Evolutionary conservation across 306 rosid genomes (phyloP), one percentile per base, ranked within the genome.

Genomic region (Benincasa hispida): DNA sequence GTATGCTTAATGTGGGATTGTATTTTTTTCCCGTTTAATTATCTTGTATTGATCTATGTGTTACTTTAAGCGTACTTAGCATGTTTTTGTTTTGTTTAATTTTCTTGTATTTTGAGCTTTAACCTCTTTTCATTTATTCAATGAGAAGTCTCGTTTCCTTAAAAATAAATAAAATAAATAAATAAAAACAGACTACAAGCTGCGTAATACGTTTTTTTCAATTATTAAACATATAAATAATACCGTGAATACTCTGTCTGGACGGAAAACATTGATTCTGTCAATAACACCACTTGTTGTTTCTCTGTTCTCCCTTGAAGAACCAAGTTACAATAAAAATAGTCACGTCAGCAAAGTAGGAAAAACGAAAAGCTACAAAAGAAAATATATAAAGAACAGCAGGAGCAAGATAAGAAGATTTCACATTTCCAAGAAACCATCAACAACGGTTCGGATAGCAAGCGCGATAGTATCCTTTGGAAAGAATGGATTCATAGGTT

Each of bases 241-340:
- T 70, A 93, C 98, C 98, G 83, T 85, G 87, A 93, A 93, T 81
- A 84, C 96, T 84, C 98, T 87, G 85, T 90, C 97, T 4, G 93
- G 89, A 51, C 97, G 92, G 74, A 93, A 93, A 79, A 93, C 86
- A 74, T 91, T 88, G 55, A 93, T 87, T 85, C 84, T 93, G 91
- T 93, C 98, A 78, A 81, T 79, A 83, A 90, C 90, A 65, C 81
- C 84, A 80, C 79, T 78, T 68, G 78, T 59, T 76, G 87, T 72
- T 72, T 65, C 84, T 81, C 68, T 76, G 66, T 85, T 90, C 83
- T 78, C 92, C 88, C 98, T 93, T 24, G 81, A 86, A 41, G 21
- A 51, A 81, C 56, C 79, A 77, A 84, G 73, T 48, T 80, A 79
- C 78, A 78, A 69, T 24, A 56, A 75, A 75, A 42, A 35, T 56